Base-by-base conservation (phyloP, 1,284 basidiomycete genomes). In the Melampsora larici-populina region DNA sequence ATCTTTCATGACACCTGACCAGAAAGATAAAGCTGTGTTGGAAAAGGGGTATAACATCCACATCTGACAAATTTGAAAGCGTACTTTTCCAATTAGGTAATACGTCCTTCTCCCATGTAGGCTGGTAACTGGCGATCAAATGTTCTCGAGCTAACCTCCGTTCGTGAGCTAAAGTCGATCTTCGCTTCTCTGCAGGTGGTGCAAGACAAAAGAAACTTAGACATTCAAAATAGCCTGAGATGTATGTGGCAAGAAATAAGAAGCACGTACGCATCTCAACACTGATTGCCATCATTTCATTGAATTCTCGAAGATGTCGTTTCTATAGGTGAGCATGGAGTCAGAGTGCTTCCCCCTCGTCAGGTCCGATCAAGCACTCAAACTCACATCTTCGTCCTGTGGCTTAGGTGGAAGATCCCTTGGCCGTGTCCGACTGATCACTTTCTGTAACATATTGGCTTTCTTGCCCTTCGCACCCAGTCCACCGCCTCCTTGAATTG, bases 391-490 rank as follows among this genome's bases (percentile, higher is more conserved):
- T 58, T 83, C 81, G 51, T 81, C 77, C 9, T 76, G 70, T 0
- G 62, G 36, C 43, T 83, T 83, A 0, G 82, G 82, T 5, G 82
- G 82, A 29, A 83, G 62, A 46, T 82, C 79, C 9, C 79, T 78
- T 48, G 79, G 82, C 18, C 82, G 68, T 7, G 82, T 83, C 46
- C 81, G 79, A 6, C 79, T 80, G 0, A 83, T 74, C 18, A 82
- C 78, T 73, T 81, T 79, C 67, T 81, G 79, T 70, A 83, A 76
- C 11, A 79, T 40, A 0, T 80, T 80, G 26, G 81, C 78, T 48
- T 66, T 70, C 21, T 49, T 40, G n/a, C 70, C 71, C 21, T 71
- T 71, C 5, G 55, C 33, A n/a, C 70, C 70, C 51, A 71, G 49
- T 71, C 70, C 70, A 62, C 70, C 70, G 43, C 70, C 70, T 60